Conservation (phyloP, 2,329 filamentous ascomycete genomes). For the Hymenoscyphus scutula region DNA sequence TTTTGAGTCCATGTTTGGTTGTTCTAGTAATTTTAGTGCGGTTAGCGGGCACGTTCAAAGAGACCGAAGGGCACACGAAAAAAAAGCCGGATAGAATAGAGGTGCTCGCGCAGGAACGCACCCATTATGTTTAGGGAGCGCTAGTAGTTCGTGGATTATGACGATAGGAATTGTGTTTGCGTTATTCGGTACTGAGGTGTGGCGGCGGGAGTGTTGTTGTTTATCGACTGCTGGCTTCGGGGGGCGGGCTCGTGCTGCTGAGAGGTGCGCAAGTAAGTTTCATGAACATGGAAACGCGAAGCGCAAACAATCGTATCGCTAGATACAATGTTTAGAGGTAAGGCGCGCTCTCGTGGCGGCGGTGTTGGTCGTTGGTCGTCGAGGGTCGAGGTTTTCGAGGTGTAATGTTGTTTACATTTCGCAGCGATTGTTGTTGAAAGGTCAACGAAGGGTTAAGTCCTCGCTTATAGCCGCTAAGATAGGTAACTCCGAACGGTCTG, state of each 20-base stretch:
- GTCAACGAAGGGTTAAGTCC: slow-evolving; percentile 1
- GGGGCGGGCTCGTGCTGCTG: neutral
- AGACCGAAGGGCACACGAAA: neutral
- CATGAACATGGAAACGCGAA: slow-evolving; percentile 9
- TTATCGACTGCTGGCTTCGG: slow-evolving; percentile 19
- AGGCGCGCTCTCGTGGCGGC: slow-evolving; percentile 11
- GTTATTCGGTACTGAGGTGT: slow-evolving; percentile 13
- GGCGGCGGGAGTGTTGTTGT: slow-evolving; percentile 28
- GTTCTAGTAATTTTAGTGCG: slow-evolving; percentile 27
- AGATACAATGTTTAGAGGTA: slow-evolving; percentile 2
- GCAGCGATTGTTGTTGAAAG: slow-evolving; percentile 7
- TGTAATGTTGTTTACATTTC: slow-evolving; percentile 15
- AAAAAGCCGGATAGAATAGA: neutral
- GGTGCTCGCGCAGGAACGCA: slow-evolving; percentile 21
- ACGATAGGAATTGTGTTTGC: slow-evolving; percentile 13
- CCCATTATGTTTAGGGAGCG: slow-evolving; percentile 28
- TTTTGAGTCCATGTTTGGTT: slow-evolving; percentile 36
- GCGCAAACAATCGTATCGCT: slow-evolving; percentile 13
- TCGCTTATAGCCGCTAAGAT: neutral
- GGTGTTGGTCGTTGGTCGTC: slow-evolving; percentile 11
- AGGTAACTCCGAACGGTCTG: neutral
- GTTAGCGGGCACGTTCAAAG: slow-evolving; percentile 20
- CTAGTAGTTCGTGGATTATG: slow-evolving; percentile 14
- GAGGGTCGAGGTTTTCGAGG: slow-evolving; percentile 14
- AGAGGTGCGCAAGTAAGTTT: neutral